phyloP scores from a whole-genome alignment of 2,329 filamentous ascomycete species.

The Stagonosporopsis rhizophila region DNA sequence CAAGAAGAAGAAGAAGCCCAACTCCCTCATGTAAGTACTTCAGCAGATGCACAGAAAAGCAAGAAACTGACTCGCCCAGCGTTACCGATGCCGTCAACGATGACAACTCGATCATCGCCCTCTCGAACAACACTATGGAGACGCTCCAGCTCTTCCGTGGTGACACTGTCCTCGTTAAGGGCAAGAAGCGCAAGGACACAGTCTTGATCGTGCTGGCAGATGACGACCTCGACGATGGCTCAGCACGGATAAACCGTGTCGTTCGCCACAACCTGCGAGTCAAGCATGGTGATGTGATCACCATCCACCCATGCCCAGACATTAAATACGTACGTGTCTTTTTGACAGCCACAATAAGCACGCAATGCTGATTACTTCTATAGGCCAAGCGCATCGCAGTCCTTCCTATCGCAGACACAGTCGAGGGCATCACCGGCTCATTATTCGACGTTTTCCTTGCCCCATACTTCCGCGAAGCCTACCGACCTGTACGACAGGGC shows the following conservation, averaged over 20 bases:
- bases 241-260: constrained; percentile 96
- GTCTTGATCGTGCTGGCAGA: constrained; percentile 97
- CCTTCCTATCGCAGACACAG: constrained; percentile 95
- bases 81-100: constrained; percentile 98
- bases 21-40: constrained; percentile 85
- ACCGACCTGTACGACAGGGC: constrained; percentile 94
- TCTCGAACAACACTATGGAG: constrained; percentile 99
- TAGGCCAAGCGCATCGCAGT: constrained; percentile 99
- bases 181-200: constrained; percentile 99
- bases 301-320: constrained; percentile 95
- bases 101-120: constrained; percentile 99
- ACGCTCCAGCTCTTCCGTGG: constrained; percentile 97
- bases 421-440: constrained; percentile 96
- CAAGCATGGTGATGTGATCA: constrained; percentile 98
- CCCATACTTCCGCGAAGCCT: constrained; percentile 99
- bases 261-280: constrained; percentile 98
- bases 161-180: constrained; percentile 96
- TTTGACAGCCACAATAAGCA: background rate
- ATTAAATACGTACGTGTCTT: constrained; percentile 92
- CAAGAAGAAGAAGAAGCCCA: constrained; percentile 99
- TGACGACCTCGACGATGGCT: constrained; percentile 97
- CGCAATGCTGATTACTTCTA: constrained; percentile 29
- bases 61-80: constrained; percentile 59
- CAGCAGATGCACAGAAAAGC: background rate
- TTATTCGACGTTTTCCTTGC: constrained; percentile 99